These are phyloP conservation scores for Singerocomus rubriflavus DNA, from an alignment of 1,284 basidiomycete genomes.

Conservation along the genomic window DNA sequence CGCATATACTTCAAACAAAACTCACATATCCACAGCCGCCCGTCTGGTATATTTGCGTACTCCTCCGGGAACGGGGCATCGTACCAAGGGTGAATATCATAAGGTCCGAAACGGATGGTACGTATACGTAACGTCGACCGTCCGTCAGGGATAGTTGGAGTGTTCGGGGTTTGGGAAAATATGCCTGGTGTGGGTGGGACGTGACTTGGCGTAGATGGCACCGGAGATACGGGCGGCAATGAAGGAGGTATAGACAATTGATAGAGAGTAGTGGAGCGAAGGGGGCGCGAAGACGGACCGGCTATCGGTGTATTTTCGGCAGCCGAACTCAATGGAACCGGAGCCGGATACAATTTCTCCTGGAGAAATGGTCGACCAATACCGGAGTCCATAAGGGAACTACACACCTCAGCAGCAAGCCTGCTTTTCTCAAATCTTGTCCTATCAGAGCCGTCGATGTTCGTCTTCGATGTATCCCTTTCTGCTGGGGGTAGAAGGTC, in stretches of 20 bases:
- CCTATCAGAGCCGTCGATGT: conserved; percentile 66
- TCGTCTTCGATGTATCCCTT: conserved; percentile 75
- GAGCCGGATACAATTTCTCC: conserved; percentile 52
- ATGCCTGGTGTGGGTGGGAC: conserved; percentile 36
- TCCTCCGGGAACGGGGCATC: conserved; percentile 99
- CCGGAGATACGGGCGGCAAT: conserved; percentile 31
- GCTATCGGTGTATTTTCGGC: conserved; percentile 45
- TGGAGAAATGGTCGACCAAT: conserved; percentile 28
- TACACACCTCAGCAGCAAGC: conserved; percentile 63
- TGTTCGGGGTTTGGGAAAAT: conserved; percentile 27
- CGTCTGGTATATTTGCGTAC: conserved; percentile 91
- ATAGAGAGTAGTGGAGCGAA: conserved; percentile 53
- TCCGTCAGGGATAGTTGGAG: conserved; percentile 24
- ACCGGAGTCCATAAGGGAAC: background rate
- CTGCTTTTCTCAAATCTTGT: conserved; percentile 74
- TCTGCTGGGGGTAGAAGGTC: conserved; percentile 72
- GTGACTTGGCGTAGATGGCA: conserved; percentile 40
- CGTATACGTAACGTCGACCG: conserved; percentile 66
- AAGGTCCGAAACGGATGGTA: conserved; percentile 90
- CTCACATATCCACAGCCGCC: conserved; percentile 95
- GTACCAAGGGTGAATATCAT: conserved; percentile 98
- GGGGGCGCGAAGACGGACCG: conserved; percentile 59
- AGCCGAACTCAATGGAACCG: conserved; percentile 34
- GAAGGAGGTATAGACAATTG: conserved; percentile 34
- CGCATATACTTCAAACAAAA: conserved; percentile 99